Evolutionary conservation across 2,329 filamentous ascomycete genomes (phyloP).

Genomic region (Raffaelea deltoideospora): DNA sequence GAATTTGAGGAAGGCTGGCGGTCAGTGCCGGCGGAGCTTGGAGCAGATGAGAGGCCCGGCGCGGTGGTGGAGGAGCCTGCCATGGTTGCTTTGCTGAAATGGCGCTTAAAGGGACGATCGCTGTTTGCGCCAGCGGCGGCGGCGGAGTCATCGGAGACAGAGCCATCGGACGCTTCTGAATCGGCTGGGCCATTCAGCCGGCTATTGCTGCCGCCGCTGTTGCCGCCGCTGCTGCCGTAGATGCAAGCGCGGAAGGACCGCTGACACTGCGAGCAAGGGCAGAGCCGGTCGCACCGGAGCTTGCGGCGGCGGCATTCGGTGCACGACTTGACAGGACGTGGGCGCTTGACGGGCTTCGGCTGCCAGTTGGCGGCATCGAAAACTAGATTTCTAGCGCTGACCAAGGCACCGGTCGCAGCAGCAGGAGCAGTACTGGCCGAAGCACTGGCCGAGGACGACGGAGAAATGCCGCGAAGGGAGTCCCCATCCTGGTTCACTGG

Average conservation of each 20-base stretch:
- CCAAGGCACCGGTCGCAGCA: constrained; percentile 1
- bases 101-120: too few relatives aligned
- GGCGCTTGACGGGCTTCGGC: constrained; percentile 30
- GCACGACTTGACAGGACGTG: constrained; percentile 40
- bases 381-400: constrained; percentile 5
- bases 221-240: constrained; percentile 31
- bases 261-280: constrained; percentile 42
- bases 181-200: constrained; percentile 8
- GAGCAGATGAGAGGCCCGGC: constrained; percentile 4
- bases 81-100: too few relatives aligned
- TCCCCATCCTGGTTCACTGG: too few relatives aligned
- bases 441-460: not conserved
- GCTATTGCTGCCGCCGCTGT: constrained; percentile 16
- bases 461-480: not conserved
- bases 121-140: too few relatives aligned
- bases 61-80: too few relatives aligned
- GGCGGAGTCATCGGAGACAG: constrained; percentile 10
- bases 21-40: constrained; percentile 5
- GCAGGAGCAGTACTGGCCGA: not conserved
- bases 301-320: constrained; percentile 43
- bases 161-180: constrained; percentile 11
- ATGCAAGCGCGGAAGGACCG: constrained; percentile 38
- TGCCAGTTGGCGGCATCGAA: constrained; percentile 10
- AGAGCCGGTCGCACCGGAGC: constrained; percentile 38
- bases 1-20: constrained; percentile 12